Percentiles rank a stretch among this genome's conserved stretches.
phyloP scores from a whole-genome alignment of 2,329 filamentous ascomycete genomes.

The Hysterium pulicare region DNA sequence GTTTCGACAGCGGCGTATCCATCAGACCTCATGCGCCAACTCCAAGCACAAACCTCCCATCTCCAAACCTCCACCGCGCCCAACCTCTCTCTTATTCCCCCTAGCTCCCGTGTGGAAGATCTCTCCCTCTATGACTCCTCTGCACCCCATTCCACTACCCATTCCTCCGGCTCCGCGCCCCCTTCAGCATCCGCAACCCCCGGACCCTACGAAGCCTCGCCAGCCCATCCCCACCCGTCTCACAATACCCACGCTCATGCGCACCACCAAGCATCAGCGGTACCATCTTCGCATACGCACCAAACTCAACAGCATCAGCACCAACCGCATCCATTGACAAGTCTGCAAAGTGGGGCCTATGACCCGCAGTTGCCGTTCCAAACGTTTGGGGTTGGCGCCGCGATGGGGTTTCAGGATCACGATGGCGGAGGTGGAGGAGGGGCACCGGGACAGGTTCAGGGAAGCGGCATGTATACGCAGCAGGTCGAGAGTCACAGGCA shows the following conservation, averaged over 20 bases:
- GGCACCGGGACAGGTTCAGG: not conserved
- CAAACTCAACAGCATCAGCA: not conserved
- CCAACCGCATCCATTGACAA: not conserved
- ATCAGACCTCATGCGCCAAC: not conserved
- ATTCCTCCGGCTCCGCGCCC: constrained; percentile 1
- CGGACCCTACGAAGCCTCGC: not conserved
- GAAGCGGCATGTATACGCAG: not conserved
- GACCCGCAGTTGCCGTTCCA: constrained; percentile 1
- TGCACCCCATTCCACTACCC: not conserved
- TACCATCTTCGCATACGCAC: not conserved
- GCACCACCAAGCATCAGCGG: not conserved
- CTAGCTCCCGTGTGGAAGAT: constrained; percentile 32
- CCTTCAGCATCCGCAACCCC: not conserved
- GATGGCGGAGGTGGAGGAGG: not conserved
- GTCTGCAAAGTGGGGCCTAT: not conserved
- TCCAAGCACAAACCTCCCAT: constrained; percentile 33
- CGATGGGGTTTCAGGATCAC: constrained; percentile 1
- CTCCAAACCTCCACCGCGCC: constrained; percentile 31
- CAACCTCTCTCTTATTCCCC: constrained; percentile 26
- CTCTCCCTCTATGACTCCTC: constrained; percentile 28
- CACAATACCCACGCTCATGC: not conserved
- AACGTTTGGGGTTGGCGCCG: constrained; percentile 1
- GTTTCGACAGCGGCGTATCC: not conserved
- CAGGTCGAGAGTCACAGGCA: not conserved
- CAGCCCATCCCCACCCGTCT: not conserved